These are phyloP conservation scores for Epichloe bromicola DNA, from an alignment of 2,329 filamentous ascomycete species.

Conservation along the genomic window DNA sequence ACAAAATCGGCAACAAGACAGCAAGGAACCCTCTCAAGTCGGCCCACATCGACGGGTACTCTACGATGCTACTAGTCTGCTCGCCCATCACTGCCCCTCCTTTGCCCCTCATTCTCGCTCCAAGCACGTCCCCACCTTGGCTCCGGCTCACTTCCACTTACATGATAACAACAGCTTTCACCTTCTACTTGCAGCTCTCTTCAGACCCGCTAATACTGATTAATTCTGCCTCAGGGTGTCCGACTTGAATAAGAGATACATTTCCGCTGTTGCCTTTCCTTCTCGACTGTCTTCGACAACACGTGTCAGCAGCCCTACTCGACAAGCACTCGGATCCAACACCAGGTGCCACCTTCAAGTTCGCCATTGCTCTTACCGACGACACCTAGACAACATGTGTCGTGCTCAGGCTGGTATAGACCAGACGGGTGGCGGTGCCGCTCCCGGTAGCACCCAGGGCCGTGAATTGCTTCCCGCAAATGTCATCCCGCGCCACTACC, in stretches of 20 bases:
- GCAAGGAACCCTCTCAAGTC: no score
- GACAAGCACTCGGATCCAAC: background rate
- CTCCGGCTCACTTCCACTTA: background rate
- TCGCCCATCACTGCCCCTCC: background rate
- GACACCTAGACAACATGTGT: slow-evolving; percentile 50
- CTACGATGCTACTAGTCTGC: no score
- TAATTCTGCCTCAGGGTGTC: background rate
- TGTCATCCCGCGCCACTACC: slow-evolving; percentile 84
- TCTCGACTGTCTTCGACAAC: background rate
- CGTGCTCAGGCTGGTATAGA: slow-evolving; percentile 28
- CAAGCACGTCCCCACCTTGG: background rate
- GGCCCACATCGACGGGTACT: no score
- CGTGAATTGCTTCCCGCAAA: slow-evolving; percentile 85
- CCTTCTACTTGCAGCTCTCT: slow-evolving; percentile 4
- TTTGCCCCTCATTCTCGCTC: background rate
- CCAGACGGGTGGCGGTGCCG: slow-evolving; percentile 19
- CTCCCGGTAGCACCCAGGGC: slow-evolving; percentile 12
- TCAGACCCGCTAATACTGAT: background rate
- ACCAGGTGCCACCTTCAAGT: slow-evolving; percentile 8
- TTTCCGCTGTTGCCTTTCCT: background rate
- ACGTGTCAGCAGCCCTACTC: background rate
- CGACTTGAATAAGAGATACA: background rate
- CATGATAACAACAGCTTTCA: slow-evolving; percentile 3
- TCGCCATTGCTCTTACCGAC: slow-evolving; percentile 62
- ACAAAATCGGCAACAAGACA: no score